phyloP scores from a whole-genome alignment of 2,329 filamentous ascomycete genomes.

The Geosmithia morbida region DNA sequence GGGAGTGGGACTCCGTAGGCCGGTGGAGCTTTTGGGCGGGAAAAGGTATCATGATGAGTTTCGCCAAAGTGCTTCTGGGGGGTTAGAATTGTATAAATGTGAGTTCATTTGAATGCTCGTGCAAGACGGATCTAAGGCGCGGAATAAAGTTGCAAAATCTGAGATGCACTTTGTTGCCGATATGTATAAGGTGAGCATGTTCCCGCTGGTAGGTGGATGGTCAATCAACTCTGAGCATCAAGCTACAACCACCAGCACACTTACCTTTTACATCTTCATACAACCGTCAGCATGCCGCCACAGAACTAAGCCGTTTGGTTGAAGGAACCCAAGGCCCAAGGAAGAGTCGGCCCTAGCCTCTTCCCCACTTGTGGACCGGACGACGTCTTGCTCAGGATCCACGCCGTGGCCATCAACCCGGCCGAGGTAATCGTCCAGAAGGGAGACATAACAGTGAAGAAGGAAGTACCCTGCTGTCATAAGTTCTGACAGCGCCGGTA shows the following conservation, averaged over 20 bases:
- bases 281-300: not conserved
- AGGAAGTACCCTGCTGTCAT: not conserved
- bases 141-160: not conserved
- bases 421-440: not conserved
- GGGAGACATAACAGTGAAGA: not conserved
- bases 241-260: no score
- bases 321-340: not conserved
- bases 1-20: not conserved
- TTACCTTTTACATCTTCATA: not conserved
- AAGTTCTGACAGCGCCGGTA: not conserved
- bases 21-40: not conserved
- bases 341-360: not conserved
- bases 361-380: not conserved
- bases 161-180: not conserved
- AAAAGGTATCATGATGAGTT: not conserved
- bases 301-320: not conserved
- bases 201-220: not conserved
- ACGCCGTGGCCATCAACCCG: not conserved
- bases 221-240: not conserved
- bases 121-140: not conserved
- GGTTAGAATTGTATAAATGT: not conserved
- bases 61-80: not conserved
- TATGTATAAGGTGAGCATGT: not conserved
- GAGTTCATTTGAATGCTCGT: no score
- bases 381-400: not conserved